Evolutionary conservation across 176 grass and related monocot genomes (phyloP), one percentile per base, ranked within the genome.

Genomic region (Avena atlantica): DNA sequence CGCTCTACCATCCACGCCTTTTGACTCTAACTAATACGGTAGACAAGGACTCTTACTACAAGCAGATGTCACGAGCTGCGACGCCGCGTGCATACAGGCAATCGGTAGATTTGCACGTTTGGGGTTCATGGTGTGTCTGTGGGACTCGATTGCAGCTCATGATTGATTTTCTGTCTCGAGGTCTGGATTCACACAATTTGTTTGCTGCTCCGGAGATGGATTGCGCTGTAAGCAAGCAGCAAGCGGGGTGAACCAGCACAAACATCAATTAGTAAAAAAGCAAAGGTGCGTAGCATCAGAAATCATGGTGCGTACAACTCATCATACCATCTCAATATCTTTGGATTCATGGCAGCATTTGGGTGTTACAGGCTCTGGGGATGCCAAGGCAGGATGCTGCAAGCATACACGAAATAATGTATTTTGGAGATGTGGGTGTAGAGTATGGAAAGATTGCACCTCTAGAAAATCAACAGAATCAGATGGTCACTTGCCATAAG

Each of bases 251-350:
- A 42, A 51, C 25, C 7, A 51, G 51, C 52, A 70, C 53, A 69
- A 70, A 27, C 1, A 2, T 3, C 2, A 27, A 29, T 65, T 12
- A 45, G 44, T 2, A 20, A 2, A 31, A 31, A 20, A 1, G n/a
- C 12, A 24, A 59, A 42, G 57, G 15, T 37, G n/a, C 9, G 44
- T 74, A 48, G 40, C 52, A 9, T 20, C 25, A 17, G 50, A 72
- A 56, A 59, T 60, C 8, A 55, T 29, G 48, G n/a, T 4, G 52
- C 44, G 34, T 47, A 45, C 23, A 16, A 20, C 55, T 21, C 56
- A 27, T 20, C 57, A 34, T 83, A 90, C 84, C 89, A 83, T 90
- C 64, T 55, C 79, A 21, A 71, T 55, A 47, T 86, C 72, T 71
- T 83, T 19, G n/a, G 53, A 82, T 44, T 78, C 84, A 71, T 61